Conservation (phyloP, 2,329 filamentous ascomycete species). For the Diplocarpon mali region DNA sequence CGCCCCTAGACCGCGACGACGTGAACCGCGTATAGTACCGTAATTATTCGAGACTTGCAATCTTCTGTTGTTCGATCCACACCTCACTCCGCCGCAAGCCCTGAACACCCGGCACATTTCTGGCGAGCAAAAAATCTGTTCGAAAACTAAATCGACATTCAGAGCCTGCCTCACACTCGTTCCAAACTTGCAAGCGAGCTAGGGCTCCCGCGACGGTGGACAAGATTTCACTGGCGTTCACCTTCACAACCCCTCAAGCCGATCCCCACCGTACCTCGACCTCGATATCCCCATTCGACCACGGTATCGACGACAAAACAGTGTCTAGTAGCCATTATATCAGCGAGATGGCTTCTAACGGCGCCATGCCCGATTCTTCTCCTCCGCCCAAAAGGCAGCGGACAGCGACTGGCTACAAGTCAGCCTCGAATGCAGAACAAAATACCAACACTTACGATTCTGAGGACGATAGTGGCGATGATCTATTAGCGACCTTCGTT, state of each 20-base stretch:
- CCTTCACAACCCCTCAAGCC: conserved; percentile 1
- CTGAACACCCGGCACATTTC: neutral
- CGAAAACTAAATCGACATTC: too few species aligned
- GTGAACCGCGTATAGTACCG: conserved; percentile 4
- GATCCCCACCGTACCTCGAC: neutral
- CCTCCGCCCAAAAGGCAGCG: conserved; percentile 26
- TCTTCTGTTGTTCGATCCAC: too few species aligned
- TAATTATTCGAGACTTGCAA: too few species aligned
- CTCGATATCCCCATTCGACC: neutral
- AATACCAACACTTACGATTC: conserved; percentile 27
- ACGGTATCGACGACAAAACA: neutral
- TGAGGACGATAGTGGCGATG: conserved; percentile 35
- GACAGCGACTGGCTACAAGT: conserved; percentile 24
- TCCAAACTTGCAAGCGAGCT: neutral
- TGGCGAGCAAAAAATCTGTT: too few species aligned
- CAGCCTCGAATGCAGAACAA: conserved; percentile 17
- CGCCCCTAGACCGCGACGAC: conserved; percentile 1
- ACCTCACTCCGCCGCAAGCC: neutral
- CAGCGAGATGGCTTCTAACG: conserved; percentile 16
- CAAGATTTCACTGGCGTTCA: conserved; percentile 1
- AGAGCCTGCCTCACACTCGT: too few species aligned
- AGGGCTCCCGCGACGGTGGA: conserved; percentile 1
- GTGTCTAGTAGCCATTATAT: neutral
- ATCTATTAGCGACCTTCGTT: conserved; percentile 34
- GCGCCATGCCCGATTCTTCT: conserved; percentile 15